These are phyloP conservation scores for Spathaspora hagerdaliae DNA, from an alignment of 805 yeast species.

Conservation along the genomic window DNA sequence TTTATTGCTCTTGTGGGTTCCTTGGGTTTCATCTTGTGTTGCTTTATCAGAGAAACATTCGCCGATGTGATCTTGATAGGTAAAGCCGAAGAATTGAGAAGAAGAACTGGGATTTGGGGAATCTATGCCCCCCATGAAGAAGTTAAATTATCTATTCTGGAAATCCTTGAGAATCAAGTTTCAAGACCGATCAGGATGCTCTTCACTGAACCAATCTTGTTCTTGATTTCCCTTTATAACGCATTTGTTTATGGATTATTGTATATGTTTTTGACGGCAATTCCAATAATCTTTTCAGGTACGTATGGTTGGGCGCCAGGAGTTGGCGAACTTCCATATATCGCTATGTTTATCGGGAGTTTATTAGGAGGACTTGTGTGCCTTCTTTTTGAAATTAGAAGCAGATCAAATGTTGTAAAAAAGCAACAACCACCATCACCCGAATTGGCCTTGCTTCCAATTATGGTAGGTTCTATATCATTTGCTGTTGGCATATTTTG, in stretches of 20 bases:
- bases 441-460: constrained; percentile 73
- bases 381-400: constrained; percentile 51
- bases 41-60: constrained; percentile 35
- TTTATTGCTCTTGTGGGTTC: constrained; percentile 40
- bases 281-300: constrained; percentile 41
- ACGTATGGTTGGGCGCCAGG: constrained; percentile 61
- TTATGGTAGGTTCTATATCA: constrained; percentile 64
- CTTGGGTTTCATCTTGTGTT: constrained; percentile 23
- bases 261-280: constrained; percentile 41
- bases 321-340: constrained; percentile 72
- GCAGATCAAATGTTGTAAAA: constrained; percentile 30
- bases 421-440: constrained; percentile 61
- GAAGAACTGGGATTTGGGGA: constrained; percentile 38
- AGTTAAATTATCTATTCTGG: constrained; percentile 22
- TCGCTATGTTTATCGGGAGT: constrained; percentile 70
- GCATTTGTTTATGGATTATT: constrained; percentile 47
- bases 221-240: constrained; percentile 41
- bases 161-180: constrained; percentile 29
- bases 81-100: constrained; percentile 31
- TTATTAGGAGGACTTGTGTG: constrained; percentile 51
- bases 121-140: constrained; percentile 36
- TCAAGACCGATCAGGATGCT: constrained; percentile 37
- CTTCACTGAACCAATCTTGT: constrained; percentile 38
- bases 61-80: constrained; percentile 30
- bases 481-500: constrained; percentile 80